These are phyloP conservation scores for Phylloporus sp. DNA, from an alignment of 768 basidiomycete species.

Conservation along the genomic window DNA sequence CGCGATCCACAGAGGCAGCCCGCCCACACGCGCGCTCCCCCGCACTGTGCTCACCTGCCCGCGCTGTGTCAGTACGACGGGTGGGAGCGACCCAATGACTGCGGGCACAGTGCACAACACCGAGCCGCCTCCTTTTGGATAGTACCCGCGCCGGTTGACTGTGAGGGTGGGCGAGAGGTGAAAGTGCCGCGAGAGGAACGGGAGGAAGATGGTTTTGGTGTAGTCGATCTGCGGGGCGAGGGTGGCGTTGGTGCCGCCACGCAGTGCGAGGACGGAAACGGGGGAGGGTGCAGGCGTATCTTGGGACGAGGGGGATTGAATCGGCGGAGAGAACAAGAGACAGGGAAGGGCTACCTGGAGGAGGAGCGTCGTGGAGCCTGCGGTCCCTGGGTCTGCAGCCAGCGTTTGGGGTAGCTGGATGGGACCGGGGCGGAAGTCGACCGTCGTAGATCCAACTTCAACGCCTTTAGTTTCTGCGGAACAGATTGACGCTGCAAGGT, in stretches of 20 bases:
- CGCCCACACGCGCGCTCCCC: constrained; percentile 65
- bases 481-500: constrained; percentile 60
- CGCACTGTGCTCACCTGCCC: constrained; percentile 48
- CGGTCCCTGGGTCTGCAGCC: constrained; percentile 51
- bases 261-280: constrained; percentile 49
- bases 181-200: constrained; percentile 62
- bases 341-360: constrained; percentile 71
- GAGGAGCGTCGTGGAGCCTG: constrained; percentile 68
- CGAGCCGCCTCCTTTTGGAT: constrained; percentile 68
- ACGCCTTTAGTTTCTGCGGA: constrained; percentile 53
- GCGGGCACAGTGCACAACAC: constrained; percentile 40
- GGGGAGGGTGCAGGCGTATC: background rate
- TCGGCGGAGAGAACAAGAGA: constrained; percentile 49
- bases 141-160: constrained; percentile 62
- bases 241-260: constrained; percentile 71
- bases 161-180: constrained; percentile 40
- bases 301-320: background rate
- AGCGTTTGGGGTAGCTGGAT: constrained; percentile 40
- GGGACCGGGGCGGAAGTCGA: constrained; percentile 55
- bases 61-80: constrained; percentile 51
- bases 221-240: constrained; percentile 78
- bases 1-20: constrained; percentile 55
- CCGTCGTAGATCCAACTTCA: constrained; percentile 44
- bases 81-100: constrained; percentile 38
- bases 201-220: constrained; percentile 58